phyloP scores from a whole-genome alignment of 192 early-diverging fungal species.

The Lobulomyces angularis region DNA sequence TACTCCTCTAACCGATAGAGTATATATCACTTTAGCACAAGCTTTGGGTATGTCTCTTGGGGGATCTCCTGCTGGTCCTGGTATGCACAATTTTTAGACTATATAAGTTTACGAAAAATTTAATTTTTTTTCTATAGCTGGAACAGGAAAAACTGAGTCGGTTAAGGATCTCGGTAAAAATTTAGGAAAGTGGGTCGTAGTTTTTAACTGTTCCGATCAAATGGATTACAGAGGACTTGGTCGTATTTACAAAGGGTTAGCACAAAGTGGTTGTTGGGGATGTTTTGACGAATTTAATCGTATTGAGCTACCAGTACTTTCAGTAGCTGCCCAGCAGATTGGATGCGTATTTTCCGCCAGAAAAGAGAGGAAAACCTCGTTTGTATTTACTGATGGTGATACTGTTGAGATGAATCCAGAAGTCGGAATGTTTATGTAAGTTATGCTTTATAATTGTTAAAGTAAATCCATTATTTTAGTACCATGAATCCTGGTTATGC shows the following conservation, averaged over 20 bases:
- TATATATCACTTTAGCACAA: constrained; percentile 50
- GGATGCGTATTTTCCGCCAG: constrained; percentile 47
- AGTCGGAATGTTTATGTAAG: constrained; percentile 57
- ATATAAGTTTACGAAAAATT: not conserved
- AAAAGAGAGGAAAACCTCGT: constrained; percentile 44
- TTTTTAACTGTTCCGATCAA: constrained; percentile 58
- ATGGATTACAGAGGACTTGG: constrained; percentile 58
- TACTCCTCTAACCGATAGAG: constrained; percentile 49
- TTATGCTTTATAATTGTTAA: too few relatives aligned
- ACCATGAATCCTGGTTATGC: constrained; percentile 61
- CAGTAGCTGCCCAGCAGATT: constrained; percentile 54
- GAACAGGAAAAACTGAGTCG: constrained; percentile 55
- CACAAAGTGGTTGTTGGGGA: constrained; percentile 52
- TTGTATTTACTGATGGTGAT: constrained; percentile 56
- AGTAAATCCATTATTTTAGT: too few relatives aligned
- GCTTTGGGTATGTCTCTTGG: constrained; percentile 54
- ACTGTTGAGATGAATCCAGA: constrained; percentile 56
- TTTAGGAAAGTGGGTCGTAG: constrained; percentile 56
- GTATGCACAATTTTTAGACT: too few relatives aligned
- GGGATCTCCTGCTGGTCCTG: constrained; percentile 48
- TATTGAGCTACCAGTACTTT: constrained; percentile 50
- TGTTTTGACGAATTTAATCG: constrained; percentile 59
- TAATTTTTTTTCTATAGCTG: constrained; percentile 7
- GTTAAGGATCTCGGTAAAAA: constrained; percentile 54
- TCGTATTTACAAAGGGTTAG: constrained; percentile 51